Conservation (phyloP, 148 eudicot species). For the Arctostaphylos glauca region DNA sequence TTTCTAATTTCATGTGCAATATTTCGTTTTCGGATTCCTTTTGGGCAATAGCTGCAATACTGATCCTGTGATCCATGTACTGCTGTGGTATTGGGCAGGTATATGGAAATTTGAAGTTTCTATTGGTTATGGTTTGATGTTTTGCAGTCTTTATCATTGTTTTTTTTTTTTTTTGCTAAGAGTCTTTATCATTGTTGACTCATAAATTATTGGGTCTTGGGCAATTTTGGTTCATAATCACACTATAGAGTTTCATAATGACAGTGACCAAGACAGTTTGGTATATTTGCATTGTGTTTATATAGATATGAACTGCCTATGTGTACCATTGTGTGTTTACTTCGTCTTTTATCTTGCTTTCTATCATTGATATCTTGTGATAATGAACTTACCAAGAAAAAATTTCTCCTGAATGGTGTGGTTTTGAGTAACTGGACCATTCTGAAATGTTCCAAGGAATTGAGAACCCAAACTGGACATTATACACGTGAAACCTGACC, state of each 20-base stretch:
- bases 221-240: neutral
- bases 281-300: neutral
- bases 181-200: neutral
- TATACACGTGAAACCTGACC: too few species aligned
- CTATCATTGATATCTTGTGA: too few species aligned
- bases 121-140: neutral
- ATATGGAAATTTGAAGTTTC: neutral
- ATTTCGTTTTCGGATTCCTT: neutral
- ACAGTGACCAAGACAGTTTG: neutral
- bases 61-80: neutral
- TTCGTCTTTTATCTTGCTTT: neutral
- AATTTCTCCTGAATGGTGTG: neutral
- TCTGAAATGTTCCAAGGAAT: too few species aligned
- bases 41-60: neutral
- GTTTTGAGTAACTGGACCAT: too few species aligned
- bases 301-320: neutral
- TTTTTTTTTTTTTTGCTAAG: too few species aligned
- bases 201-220: neutral
- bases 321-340: neutral
- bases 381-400: neutral
- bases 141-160: neutral
- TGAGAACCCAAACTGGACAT: too few species aligned
- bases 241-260: neutral
- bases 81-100: neutral
- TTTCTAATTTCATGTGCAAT: neutral